Conservation (phyloP, 257 asterid genomes). For the Datura wrightii region DNA sequence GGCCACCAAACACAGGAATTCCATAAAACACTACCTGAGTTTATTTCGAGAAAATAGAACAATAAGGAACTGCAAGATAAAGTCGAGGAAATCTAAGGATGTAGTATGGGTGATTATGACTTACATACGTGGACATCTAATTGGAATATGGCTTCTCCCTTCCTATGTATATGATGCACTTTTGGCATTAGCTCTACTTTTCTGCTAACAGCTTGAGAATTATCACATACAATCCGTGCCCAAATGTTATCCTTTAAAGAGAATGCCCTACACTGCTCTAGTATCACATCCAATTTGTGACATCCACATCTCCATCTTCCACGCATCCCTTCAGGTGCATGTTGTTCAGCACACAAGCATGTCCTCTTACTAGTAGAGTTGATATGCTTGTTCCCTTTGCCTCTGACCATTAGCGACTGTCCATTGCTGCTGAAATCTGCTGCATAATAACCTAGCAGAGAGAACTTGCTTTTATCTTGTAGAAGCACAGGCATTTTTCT, state of each 20-base stretch:
- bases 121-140: constrained; percentile 99
- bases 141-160: constrained; percentile 45
- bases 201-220: constrained; percentile 40
- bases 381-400: constrained; percentile 28
- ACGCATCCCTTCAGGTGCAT: constrained; percentile 30
- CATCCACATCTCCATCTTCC: constrained; percentile 64
- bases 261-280: constrained; percentile 43
- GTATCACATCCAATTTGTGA: constrained; percentile 46
- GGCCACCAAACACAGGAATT: constrained; percentile 69
- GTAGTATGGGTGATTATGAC: constrained; percentile 51
- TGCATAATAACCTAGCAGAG: constrained; percentile 67
- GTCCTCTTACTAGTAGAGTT: constrained; percentile 37
- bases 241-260: constrained; percentile 48
- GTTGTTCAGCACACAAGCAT: constrained; percentile 22
- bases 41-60: constrained; percentile 36
- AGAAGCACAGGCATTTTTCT: constrained; percentile 63
- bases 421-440: constrained; percentile 45
- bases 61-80: constrained; percentile 33
- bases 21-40: constrained; percentile 75
- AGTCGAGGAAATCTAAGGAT: constrained; percentile 27
- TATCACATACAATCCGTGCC: constrained; percentile 56
- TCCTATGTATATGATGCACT: constrained; percentile 81
- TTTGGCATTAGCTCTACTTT: constrained; percentile 55
- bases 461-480: constrained; percentile 64
- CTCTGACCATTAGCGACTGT: constrained; percentile 38